phyloP scores from a whole-genome alignment of 106 monocot genomes.

The Cymbidium sinense region DNA sequence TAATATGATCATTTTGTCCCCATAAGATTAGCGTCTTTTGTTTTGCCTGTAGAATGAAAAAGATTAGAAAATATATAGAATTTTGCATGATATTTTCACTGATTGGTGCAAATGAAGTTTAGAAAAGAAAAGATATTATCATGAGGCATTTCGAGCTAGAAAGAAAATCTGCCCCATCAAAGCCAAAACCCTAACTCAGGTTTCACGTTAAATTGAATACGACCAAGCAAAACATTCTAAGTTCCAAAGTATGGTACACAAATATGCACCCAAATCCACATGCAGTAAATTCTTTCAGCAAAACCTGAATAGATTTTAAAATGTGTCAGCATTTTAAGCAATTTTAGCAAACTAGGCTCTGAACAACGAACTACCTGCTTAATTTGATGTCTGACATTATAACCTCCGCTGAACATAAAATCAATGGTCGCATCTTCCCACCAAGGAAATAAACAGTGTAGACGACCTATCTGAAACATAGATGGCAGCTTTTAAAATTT shows the following conservation, averaged over 20 bases:
- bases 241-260: background rate
- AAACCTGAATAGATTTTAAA: too few relatives aligned
- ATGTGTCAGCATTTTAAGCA: background rate
- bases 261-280: background rate
- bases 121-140: too few relatives aligned
- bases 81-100: too few relatives aligned
- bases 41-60: constrained; percentile 43
- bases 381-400: constrained; percentile 62
- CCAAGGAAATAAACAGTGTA: constrained; percentile 89
- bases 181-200: background rate
- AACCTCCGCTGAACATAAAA: constrained; percentile 93
- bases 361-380: constrained; percentile 46
- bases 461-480: constrained; percentile 57
- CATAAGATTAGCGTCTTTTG: constrained; percentile 80
- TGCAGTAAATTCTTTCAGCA: background rate
- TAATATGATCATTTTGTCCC: constrained; percentile 73
- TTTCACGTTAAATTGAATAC: background rate
- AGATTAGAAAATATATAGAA: background rate
- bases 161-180: too few relatives aligned
- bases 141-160: too few relatives aligned
- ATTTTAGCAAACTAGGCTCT: background rate
- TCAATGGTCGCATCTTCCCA: constrained; percentile 96
- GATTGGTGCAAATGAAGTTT: too few relatives aligned
- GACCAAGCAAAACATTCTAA: background rate
- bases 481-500: background rate